Conservation (phyloP, 179 eudicot genomes). For the Beta macrorhiza region DNA sequence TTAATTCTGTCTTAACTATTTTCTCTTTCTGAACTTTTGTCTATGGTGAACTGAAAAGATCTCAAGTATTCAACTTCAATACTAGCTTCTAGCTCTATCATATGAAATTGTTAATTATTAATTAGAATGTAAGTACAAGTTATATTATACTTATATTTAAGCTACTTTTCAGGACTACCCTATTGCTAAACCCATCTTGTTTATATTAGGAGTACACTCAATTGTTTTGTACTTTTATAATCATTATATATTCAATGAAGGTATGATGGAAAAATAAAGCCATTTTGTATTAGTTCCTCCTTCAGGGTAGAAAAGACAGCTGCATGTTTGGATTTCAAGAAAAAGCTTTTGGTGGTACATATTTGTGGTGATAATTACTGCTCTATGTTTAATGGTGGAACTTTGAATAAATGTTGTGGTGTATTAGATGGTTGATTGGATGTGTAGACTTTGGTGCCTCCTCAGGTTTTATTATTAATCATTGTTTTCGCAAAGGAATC, state of each 20-base stretch:
- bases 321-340: too few relatives aligned
- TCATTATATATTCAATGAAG: neutral
- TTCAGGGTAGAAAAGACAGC: too few relatives aligned
- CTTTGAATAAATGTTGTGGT: too few relatives aligned
- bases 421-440: too few relatives aligned
- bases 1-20: neutral
- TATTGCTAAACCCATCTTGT: too few relatives aligned
- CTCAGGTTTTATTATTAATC: too few relatives aligned
- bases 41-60: neutral
- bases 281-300: neutral
- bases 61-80: neutral
- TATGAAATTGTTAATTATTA: neutral
- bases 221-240: too few relatives aligned
- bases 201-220: neutral
- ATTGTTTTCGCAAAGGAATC: neutral
- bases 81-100: neutral
- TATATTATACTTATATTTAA: neutral
- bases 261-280: neutral
- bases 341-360: too few relatives aligned
- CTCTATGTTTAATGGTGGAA: too few relatives aligned
- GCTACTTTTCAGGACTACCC: neutral
- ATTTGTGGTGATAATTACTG: too few relatives aligned
- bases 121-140: neutral
- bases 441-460: too few relatives aligned
- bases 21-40: neutral